Evolutionary conservation across 495 filamentous ascomycete genomes (phyloP), one percentile per base, ranked within the genome.

Genomic region (Jackrogersella minutella): DNA sequence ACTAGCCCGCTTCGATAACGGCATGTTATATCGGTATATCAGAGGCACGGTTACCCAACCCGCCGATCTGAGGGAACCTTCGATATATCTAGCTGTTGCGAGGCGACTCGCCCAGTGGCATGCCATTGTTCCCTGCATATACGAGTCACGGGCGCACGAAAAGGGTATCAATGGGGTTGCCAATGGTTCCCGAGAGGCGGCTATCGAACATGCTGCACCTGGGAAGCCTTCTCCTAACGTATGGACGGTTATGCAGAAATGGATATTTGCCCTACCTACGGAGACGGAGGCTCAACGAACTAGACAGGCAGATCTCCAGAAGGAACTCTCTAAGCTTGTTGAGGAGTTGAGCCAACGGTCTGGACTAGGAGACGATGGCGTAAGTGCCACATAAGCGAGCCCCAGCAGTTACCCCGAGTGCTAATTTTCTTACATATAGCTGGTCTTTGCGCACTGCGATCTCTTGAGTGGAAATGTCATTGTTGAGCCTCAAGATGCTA

Each of bases 381-480:
- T 92, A 83, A 74, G 89, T 83, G 57, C 46, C 49, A 59, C 44
- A 19, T 16, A 31, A 24, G 9, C 6, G 1, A 34, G 13, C 21
- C 13, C 41, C 22, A n/a, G 11, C 2, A 22, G n/a, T 44, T 14
- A 33, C 16, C 4, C 37, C 7, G 1, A 7, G 19, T 37, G 59
- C 73, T 78, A 72, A 79, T 57, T 24, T 28, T 1, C 22, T 36
- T 10, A 60, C 41, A 21, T 17, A 16, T 73, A 93, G 91, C 82
- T 94, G 58, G 87, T 99, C 19, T 97, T 98, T 80, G 91, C 90
- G 28, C 95, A 99, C 78, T 96, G 93, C 79, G 95, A 99, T 77
- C 85, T 99, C 13, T 84, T 99, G 7, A 91, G 88, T 74, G 95
- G 93, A 52, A 99, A 99, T 73, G 91, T 99, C 55, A 97, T 99